Percentiles rank a stretch among this genome's conserved stretches.
Evolutionary conservation across 148 eudicot species (phyloP).

Genomic region (Dysphania ambrosioides): DNA sequence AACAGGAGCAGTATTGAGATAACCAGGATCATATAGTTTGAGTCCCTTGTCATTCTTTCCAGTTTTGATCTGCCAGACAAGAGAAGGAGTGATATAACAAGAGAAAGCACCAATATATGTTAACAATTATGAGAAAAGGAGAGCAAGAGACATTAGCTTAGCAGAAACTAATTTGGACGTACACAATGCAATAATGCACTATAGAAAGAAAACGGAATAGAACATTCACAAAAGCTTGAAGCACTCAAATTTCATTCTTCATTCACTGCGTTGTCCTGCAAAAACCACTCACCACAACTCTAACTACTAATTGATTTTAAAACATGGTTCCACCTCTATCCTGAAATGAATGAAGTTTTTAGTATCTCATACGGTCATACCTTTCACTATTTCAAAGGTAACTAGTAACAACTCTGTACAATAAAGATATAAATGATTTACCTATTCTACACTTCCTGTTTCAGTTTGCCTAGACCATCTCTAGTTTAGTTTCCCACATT

Average conservation of each 20-base stretch:
- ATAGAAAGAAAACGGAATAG: background rate
- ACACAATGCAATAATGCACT: background rate
- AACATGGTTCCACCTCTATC: background rate
- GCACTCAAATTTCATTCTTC: background rate
- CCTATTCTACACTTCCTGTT: background rate
- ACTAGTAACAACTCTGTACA: no score
- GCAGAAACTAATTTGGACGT: background rate
- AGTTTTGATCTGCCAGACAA: slow-evolving; percentile 60
- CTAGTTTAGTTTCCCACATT: background rate
- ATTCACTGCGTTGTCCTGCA: background rate
- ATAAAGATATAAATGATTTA: no score
- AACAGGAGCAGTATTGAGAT: slow-evolving; percentile 97
- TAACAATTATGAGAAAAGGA: background rate
- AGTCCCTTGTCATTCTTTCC: slow-evolving; percentile 93
- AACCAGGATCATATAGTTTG: slow-evolving; percentile 94
- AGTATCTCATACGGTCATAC: no score
- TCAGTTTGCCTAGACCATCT: background rate
- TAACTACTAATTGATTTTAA: no score
- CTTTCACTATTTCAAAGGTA: background rate
- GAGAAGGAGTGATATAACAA: background rate
- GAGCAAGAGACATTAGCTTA: background rate
- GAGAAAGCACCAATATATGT: background rate
- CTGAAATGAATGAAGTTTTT: no score
- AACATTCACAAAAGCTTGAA: background rate
- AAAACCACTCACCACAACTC: no score